Evolutionary conservation across 441 rosid species (phyloP).

Genomic region (Cnidoscolus chayamansa): DNA sequence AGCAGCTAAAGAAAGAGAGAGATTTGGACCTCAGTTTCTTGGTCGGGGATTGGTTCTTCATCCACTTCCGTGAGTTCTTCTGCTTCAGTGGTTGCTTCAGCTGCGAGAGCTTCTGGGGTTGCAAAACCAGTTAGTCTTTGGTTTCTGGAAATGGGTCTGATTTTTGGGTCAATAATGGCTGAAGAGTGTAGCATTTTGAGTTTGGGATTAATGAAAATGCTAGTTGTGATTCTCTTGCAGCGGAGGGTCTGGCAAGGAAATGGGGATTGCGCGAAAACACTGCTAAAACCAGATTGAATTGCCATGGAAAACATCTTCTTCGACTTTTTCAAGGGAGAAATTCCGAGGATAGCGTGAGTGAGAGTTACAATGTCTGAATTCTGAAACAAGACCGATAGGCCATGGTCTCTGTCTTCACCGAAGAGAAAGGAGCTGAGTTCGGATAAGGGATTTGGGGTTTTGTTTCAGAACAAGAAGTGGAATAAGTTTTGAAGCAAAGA

Average conservation of each 20-base stretch:
- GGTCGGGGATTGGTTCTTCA: constrained; percentile 22
- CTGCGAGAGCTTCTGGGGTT: constrained; percentile 42
- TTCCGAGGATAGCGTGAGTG: background rate
- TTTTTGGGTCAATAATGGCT: constrained; percentile 13
- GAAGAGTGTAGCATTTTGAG: constrained; percentile 1
- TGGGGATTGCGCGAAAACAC: constrained; percentile 33
- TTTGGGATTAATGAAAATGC: constrained; percentile 11
- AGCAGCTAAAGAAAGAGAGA: background rate
- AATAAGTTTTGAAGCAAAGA: background rate
- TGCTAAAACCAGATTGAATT: constrained; percentile 32
- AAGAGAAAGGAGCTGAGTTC: constrained; percentile 14
- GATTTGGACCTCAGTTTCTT: constrained; percentile 26
- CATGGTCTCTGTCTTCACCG: constrained; percentile 7
- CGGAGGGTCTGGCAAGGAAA: constrained; percentile 25
- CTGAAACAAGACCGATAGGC: background rate
- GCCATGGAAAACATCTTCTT: constrained; percentile 51
- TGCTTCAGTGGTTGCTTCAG: constrained; percentile 33
- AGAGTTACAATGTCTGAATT: background rate
- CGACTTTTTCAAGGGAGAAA: constrained; percentile 11
- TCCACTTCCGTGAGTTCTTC: constrained; percentile 18
- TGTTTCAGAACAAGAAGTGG: background rate
- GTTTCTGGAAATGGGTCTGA: constrained; percentile 36
- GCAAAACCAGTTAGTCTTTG: constrained; percentile 33
- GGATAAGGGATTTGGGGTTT: constrained; percentile 43
- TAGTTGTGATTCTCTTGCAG: constrained; percentile 24